Base-by-base conservation (phyloP, 345 rosid genomes). In the Streptanthus diversifolius region DNA sequence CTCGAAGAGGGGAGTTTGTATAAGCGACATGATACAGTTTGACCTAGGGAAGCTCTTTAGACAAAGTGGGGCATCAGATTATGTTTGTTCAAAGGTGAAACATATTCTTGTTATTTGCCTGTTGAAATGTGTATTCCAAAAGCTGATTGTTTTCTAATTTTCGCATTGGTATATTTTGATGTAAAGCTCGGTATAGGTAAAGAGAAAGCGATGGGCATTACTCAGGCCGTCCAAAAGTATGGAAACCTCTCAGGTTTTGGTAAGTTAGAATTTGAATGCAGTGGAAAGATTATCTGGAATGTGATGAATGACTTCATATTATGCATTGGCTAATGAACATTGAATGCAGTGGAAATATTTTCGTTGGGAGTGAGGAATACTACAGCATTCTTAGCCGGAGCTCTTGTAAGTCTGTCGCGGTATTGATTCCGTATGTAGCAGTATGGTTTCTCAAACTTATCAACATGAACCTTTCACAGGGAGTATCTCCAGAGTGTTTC, bases 11-110 rank as follows among this genome's bases (percentile, higher is more conserved):
- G 98, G 98, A 59, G 96, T 92, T 64, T 92, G 96, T 71, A 77
- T 92, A 73, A 92, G 96, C 60, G 96, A 92, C 70, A 88, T 92
- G 98, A 74, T 90, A 81, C 98, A 96, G n/a, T 92, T 90, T 79
- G 90, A 92, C 80, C 71, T 92, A 0, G 98, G 96, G 70, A 90
- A 82, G 84, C 83, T 87, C 79, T 92, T 87, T 32, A 80, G 83
- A 57, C 82, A 84, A 74, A 85, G 84, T 48, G 88, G 98, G 59
- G 95, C 82, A 52, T 82, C 92, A 4, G 83, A 82, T 72, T 95
- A 92, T 84, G 79, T 92, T 70, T 83, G 85, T 79, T 80, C 87
- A 66, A 92, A 85, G 98, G 39, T 47, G 48, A 66, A 63, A 67
- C 22, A 37, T 12, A 60, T 53, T 75, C 66, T 73, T 53, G 51